Evolutionary conservation across 495 filamentous ascomycete genomes (phyloP), one percentile per base, ranked within the genome.

Genomic region (Peziza echinospora): DNA sequence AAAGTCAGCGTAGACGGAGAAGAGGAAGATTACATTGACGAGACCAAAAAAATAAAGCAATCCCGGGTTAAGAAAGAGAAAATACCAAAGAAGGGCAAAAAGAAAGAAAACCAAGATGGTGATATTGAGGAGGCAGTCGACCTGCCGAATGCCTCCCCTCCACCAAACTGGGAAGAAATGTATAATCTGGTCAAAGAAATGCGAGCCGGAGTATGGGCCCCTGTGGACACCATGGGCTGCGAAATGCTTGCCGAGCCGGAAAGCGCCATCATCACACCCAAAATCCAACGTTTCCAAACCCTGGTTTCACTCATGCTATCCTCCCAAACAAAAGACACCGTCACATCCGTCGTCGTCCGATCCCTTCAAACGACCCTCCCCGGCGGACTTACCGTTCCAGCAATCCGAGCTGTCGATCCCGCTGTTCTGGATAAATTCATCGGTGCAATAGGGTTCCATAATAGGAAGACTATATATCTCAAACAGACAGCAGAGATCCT

Each of bases 141-240:
- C 19, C 26, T 30, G 21, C 17, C 43, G 26, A 44, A 40, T 16
- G 37, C 52, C 8, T 2, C 41, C 41, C 72, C 89, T 2, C 91
- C 89, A 0, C 69, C 75, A 0, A 72, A 83, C 57, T 97, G 89
- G 89, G 77, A 84, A 46, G 70, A 76, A 22, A 76, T 93, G 44
- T 97, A 94, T 62, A 62, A 69, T 28, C 66, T 73, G 0, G 78
- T 85, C 26, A 77, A 76, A 52, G 71, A 72, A 54, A 94, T 94
- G 83, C 76, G 89, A 2, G 67, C 68, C 45, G 62, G 65, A 10
- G 71, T 72, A 34, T 76, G 80, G n/a, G 89, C 89, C 3, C 82
- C 87, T 1, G 89, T 97, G 0, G 89, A 97, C 64, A 94, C 91
- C 0, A 94, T 97, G 89, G 89, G 89, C 17, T 97, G 89, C 58